Conservation (phyloP, 805 yeast species). For the Kodamaea fukazawae region DNA sequence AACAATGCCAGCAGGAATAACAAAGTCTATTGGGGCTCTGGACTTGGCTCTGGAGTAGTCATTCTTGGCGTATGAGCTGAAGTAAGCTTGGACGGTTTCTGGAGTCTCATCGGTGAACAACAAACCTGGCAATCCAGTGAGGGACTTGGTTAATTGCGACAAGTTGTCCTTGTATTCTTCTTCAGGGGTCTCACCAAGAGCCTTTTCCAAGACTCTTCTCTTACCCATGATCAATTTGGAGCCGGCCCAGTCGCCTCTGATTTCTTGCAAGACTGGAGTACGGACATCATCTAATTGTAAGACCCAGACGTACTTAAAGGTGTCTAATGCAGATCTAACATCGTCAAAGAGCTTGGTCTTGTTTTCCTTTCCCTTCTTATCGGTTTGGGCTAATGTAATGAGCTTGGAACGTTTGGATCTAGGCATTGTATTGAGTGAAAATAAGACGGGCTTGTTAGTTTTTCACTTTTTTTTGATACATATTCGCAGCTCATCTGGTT, state of each 20-base stretch:
- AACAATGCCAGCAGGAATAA: conserved; percentile 85
- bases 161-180: conserved; percentile 89
- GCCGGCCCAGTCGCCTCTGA: conserved; percentile 90
- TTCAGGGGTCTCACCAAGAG: conserved; percentile 82
- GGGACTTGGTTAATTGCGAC: conserved; percentile 59
- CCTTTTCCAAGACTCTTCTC: conserved; percentile 88
- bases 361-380: conserved; percentile 90
- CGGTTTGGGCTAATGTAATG: conserved; percentile 93
- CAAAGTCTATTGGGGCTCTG: conserved; percentile 76
- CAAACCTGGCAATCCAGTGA: conserved; percentile 81
- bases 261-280: conserved; percentile 91
- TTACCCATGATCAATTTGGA: conserved; percentile 88
- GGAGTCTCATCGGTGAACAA: conserved; percentile 87
- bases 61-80: conserved; percentile 67
- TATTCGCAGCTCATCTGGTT: conserved; percentile 27
- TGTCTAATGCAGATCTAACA: conserved; percentile 76
- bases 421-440: conserved; percentile 59
- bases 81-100: conserved; percentile 86
- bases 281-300: conserved; percentile 87
- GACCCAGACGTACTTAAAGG: conserved; percentile 77
- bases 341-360: conserved; percentile 90
- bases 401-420: conserved; percentile 96
- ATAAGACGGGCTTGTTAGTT: not conserved
- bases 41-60: conserved; percentile 92
- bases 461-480: not conserved